Conservation (phyloP, 169 alveolate genomes). For the Cryptosporidium parvum region DNA sequence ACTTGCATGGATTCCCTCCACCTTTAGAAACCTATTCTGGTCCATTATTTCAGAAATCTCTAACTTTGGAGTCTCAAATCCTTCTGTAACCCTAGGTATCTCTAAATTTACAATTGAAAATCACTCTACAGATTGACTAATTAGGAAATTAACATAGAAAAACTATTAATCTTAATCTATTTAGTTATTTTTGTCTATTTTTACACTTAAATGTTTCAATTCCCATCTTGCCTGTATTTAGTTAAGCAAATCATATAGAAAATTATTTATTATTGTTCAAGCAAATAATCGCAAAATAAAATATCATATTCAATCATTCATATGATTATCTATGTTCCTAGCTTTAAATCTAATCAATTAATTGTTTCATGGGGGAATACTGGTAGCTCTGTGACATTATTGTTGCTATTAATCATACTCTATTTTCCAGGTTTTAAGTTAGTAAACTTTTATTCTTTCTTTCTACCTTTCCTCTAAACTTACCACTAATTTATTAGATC, state of each 20-base stretch:
- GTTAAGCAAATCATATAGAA: not conserved
- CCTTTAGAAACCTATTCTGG: slow-evolving; percentile 51
- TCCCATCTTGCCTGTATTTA: not conserved
- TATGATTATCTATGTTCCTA: not conserved
- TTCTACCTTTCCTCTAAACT: not conserved
- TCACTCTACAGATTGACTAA: not conserved
- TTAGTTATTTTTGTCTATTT: not conserved
- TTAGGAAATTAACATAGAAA: not conserved
- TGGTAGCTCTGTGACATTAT: slow-evolving; percentile 40
- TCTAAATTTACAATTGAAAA: slow-evolving; percentile 10
- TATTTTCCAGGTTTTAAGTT: not conserved
- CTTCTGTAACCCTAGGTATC: slow-evolving; percentile 48
- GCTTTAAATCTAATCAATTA: slow-evolving; percentile 29
- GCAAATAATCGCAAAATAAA: not conserved
- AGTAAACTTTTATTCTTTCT: not conserved
- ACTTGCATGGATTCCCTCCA: slow-evolving; percentile 60
- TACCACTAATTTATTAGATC: slow-evolving; percentile 58
- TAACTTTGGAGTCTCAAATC: slow-evolving; percentile 44
- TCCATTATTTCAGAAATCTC: slow-evolving; percentile 66
- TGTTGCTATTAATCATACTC: slow-evolving; percentile 30
- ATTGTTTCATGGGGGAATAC: slow-evolving; percentile 29
- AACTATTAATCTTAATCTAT: not conserved
- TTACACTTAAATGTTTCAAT: not conserved
- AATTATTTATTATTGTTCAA: not conserved
- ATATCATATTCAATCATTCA: not conserved